phyloP scores from a whole-genome alignment of 805 yeast species.

The Candida alai region DNA sequence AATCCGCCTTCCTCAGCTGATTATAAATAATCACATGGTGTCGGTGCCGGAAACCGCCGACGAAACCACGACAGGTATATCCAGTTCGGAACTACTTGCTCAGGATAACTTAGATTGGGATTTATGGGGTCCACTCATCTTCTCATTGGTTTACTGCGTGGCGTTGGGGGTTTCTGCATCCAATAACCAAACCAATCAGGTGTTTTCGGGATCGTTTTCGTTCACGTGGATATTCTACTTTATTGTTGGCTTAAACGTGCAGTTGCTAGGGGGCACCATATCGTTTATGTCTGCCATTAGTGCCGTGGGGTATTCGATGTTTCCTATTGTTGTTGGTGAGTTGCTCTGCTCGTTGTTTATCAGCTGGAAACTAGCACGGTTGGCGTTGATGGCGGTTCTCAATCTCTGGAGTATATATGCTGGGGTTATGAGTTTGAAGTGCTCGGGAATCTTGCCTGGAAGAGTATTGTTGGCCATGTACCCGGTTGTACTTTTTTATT shows the following conservation, averaged over 20 bases:
- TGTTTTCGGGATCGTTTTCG: constrained; percentile 62
- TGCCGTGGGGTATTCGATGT: constrained; percentile 66
- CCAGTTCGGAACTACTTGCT: constrained; percentile 13
- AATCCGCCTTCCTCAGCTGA: constrained; percentile 31
- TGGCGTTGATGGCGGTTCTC: constrained; percentile 42
- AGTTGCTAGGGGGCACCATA: constrained; percentile 57
- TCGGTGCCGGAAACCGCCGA: constrained; percentile 23
- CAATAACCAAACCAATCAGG: constrained; percentile 42
- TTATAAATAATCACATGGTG: constrained; percentile 22
- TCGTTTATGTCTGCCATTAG: constrained; percentile 66
- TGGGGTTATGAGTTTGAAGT: constrained; percentile 56
- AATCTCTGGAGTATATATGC: constrained; percentile 64
- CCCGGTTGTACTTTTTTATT: constrained; percentile 62
- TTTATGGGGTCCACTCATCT: constrained; percentile 69
- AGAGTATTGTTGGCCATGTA: constrained; percentile 59
- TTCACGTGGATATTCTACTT: constrained; percentile 61
- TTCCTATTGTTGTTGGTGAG: constrained; percentile 59
- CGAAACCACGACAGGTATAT: constrained; percentile 26
- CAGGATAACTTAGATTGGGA: constrained; percentile 50
- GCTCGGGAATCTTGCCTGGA: constrained; percentile 63
- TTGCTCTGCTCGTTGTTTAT: constrained; percentile 44
- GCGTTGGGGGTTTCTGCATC: constrained; percentile 47
- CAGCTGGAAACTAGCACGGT: constrained; percentile 46
- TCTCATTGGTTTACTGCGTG: constrained; percentile 53
- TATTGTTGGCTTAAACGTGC: constrained; percentile 60